These are phyloP conservation scores for Myotisia sp. DNA, from an alignment of 2,329 filamentous ascomycete genomes.

Conservation along the genomic window DNA sequence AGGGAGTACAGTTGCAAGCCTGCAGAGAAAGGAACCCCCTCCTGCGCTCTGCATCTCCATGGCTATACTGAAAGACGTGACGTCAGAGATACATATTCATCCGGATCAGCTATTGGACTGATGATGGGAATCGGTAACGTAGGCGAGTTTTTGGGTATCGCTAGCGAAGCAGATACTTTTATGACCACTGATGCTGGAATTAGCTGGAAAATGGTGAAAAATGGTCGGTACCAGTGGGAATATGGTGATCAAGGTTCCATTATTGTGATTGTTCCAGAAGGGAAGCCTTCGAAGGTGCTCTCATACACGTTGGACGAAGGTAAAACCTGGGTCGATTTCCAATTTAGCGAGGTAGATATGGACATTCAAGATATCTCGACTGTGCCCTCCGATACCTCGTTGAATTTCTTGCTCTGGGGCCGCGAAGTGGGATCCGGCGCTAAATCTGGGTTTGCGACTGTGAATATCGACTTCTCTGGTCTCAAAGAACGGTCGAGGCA, in stretches of 20 bases:
- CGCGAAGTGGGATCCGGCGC: conserved; percentile 34
- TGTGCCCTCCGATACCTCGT: conserved; percentile 72
- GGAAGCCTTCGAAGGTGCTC: conserved; percentile 50
- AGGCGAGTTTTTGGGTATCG: conserved; percentile 51
- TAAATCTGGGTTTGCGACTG: conserved; percentile 45
- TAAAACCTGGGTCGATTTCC: conserved; percentile 58
- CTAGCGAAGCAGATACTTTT: conserved; percentile 71
- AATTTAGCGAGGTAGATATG: conserved; percentile 59
- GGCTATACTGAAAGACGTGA: conserved; percentile 85
- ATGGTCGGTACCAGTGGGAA: conserved; percentile 83
- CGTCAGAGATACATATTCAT: conserved; percentile 72
- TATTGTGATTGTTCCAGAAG: conserved; percentile 69
- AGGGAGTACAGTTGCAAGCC: conserved; percentile 57
- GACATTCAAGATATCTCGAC: conserved; percentile 70
- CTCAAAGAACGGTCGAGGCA: conserved; percentile 49
- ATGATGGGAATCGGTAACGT: conserved; percentile 91
- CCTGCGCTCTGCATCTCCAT: conserved; percentile 82
- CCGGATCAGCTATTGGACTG: conserved; percentile 71
- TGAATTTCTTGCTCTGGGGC: conserved; percentile 87
- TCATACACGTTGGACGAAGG: conserved; percentile 74
- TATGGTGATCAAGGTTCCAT: conserved; percentile 92
- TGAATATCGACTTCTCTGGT: conserved; percentile 81
- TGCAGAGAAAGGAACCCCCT: conserved; percentile 37
- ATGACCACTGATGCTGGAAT: conserved; percentile 85
- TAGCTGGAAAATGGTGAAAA: conserved; percentile 70